phyloP scores from a whole-genome alignment of 2,329 filamentous ascomycete genomes.

The Colletotrichum agaves region DNA sequence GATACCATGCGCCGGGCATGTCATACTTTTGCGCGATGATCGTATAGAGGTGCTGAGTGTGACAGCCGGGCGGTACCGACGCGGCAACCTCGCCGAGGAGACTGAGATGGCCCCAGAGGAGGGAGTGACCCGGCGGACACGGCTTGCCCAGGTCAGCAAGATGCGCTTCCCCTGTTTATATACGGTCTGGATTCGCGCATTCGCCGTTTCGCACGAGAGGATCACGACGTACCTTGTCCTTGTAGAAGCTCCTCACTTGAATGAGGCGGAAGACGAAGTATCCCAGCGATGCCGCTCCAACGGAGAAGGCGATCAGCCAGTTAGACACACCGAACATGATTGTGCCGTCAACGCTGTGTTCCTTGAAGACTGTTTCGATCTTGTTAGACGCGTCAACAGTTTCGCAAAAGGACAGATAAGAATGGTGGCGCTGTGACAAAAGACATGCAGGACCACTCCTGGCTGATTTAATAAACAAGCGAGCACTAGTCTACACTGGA shows the following conservation, averaged over 20 bases:
- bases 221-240: constrained; percentile 17
- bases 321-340: constrained; percentile 23
- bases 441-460: too few relatives aligned
- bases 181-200: background rate
- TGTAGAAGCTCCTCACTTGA: constrained; percentile 20
- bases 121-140: constrained; percentile 36
- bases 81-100: constrained; percentile 34
- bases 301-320: constrained; percentile 6
- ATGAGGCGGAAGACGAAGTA: constrained; percentile 24
- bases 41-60: constrained; percentile 40
- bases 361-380: too few relatives aligned
- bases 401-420: too few relatives aligned
- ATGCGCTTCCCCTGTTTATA: background rate
- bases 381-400: too few relatives aligned
- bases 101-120: constrained; percentile 40
- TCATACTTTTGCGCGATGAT: constrained; percentile 38
- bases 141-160: background rate
- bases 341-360: too few relatives aligned
- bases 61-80: constrained; percentile 39
- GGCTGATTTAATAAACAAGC: too few relatives aligned
- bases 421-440: too few relatives aligned
- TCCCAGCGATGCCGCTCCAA: constrained; percentile 13
- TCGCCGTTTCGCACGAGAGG: background rate
- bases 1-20: constrained; percentile 46
- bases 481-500: too few relatives aligned